phyloP scores from a whole-genome alignment of 2,329 filamentous ascomycete species.

The Colletotrichum plurivorum region DNA sequence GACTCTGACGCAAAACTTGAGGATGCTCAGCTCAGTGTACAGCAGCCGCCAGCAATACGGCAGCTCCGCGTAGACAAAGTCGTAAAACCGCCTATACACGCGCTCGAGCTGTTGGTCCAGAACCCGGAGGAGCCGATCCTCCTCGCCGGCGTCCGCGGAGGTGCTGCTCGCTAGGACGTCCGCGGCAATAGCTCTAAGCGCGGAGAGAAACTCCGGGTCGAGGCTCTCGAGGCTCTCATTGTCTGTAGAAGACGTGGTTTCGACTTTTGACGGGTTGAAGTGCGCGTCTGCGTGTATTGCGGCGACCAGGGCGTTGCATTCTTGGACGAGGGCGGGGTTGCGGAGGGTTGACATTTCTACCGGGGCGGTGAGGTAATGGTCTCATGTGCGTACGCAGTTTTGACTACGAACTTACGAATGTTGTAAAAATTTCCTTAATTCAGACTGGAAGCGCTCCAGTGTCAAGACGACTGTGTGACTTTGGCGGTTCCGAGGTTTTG shows the following conservation, averaged over 20 bases:
- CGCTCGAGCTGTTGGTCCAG: constrained; percentile 29
- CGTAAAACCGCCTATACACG: constrained; percentile 66
- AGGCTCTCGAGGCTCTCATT: neutral
- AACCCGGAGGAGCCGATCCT: neutral
- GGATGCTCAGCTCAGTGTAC: constrained; percentile 79
- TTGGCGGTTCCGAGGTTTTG: neutral
- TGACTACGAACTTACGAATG: no score
- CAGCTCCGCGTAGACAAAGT: constrained; percentile 77
- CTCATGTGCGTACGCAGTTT: no score
- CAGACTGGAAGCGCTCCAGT: no score
- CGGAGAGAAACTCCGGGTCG: neutral
- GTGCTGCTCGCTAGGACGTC: neutral
- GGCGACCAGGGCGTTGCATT: constrained; percentile 13
- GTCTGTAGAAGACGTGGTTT: neutral
- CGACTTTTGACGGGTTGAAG: neutral
- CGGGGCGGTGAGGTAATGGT: neutral
- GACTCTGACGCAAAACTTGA: constrained; percentile 62
- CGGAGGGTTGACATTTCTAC: constrained; percentile 9
- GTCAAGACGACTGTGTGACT: no score
- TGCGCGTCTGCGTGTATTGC: constrained; percentile 15
- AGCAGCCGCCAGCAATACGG: constrained; percentile 78
- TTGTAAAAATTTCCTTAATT: no score
- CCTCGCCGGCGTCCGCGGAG: neutral
- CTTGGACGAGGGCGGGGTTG: constrained; percentile 14
- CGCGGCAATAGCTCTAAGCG: neutral